Base-by-base conservation (phyloP, 2,329 filamentous ascomycete species). In the Xylariaceae sp. region DNA sequence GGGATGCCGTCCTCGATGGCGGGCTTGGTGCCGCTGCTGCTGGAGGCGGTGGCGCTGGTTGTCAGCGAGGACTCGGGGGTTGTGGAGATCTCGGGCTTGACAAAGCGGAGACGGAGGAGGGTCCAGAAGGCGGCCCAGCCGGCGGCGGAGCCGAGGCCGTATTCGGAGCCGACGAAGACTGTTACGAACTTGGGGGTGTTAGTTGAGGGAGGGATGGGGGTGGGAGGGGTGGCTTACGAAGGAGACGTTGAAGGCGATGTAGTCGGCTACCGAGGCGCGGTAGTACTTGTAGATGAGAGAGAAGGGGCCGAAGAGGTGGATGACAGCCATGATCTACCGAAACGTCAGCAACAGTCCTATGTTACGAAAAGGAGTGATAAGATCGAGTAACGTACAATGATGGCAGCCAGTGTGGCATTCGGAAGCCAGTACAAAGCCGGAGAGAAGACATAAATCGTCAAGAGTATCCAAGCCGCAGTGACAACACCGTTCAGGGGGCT, bases 351-450 rank as follows among this genome's bases (percentile, higher is more conserved):
- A 15, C 35, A 0, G 6, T 2, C n/a, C 51, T 34, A 10, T 13
- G 8, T n/a, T 7, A 44, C 41, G 41, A 13, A n/a, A 45, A 45
- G 13, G 37, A 41, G 23, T 30, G 4, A 41, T 9, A 41, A 8
- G 10, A 11, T 41, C 37, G 7, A 41, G 11, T 1, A 23, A 71
- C 75, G 62, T 67, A 77, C 68, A 63, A 88, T 87, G 61, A 88
- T 86, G 2, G 84, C 85, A 0, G 85, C 80, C 1, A 88, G 76
- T 0, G 83, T 86, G 0, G 85, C 78, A 65, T 86, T 86, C 0
- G 86, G 85, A n/a, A 88, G 84, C 83, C 84, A 88, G 72, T 84
- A 87, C 0, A 88, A 76, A 0, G 82, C 80, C 0, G 80, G 81
- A 0, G 81, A 81, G 44, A 88, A 79, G 60, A 84, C 78, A 67